These are phyloP conservation scores for Mycena kentingensis DNA, from an alignment of 768 basidiomycete species.

Conservation along the genomic window DNA sequence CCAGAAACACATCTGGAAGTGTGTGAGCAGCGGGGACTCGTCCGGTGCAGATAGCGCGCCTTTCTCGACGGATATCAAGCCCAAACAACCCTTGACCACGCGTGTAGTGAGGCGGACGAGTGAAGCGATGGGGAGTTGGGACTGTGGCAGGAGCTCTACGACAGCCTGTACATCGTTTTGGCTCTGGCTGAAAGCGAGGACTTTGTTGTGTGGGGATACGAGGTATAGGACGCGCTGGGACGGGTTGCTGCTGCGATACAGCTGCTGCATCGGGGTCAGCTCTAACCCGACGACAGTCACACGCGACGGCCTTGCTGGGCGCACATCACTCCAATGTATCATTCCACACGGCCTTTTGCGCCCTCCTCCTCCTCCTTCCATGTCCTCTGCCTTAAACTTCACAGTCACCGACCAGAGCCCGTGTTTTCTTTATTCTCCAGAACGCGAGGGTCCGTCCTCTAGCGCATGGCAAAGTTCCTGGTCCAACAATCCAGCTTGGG, in stretches of 20 bases:
- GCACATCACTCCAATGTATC: no score
- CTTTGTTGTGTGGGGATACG: slow-evolving; percentile 63
- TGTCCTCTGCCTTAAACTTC: slow-evolving; percentile 11
- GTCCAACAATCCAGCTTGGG: slow-evolving; percentile 18
- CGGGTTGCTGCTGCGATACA: slow-evolving; percentile 65
- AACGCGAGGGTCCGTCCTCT: slow-evolving; percentile 15
- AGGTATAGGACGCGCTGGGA: slow-evolving; percentile 62
- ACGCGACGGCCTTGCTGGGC: no score
- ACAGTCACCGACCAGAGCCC: slow-evolving; percentile 22
- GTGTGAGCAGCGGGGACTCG: slow-evolving; percentile 1
- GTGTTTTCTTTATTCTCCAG: slow-evolving; percentile 6
- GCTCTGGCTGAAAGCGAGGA: slow-evolving; percentile 72
- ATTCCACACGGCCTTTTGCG: no score
- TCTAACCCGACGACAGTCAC: no score
- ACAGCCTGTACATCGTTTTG: slow-evolving; percentile 63
- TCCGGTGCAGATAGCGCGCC: slow-evolving; percentile 41
- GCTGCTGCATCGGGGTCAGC: slow-evolving; percentile 45
- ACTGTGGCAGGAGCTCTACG: slow-evolving; percentile 80
- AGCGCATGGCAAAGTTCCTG: slow-evolving; percentile 19
- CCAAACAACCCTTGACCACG: slow-evolving; percentile 80
- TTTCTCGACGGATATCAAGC: slow-evolving; percentile 72
- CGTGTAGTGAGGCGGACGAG: slow-evolving; percentile 70
- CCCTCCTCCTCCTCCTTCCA: neutral
- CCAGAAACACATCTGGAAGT: slow-evolving; percentile 77
- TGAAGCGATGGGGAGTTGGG: slow-evolving; percentile 62